A percentile compares a stretch with the other conserved stretches of the same genome.
phyloP scores from a whole-genome alignment of 129 eudicot genomes.

The Pulicaria dysenterica region DNA sequence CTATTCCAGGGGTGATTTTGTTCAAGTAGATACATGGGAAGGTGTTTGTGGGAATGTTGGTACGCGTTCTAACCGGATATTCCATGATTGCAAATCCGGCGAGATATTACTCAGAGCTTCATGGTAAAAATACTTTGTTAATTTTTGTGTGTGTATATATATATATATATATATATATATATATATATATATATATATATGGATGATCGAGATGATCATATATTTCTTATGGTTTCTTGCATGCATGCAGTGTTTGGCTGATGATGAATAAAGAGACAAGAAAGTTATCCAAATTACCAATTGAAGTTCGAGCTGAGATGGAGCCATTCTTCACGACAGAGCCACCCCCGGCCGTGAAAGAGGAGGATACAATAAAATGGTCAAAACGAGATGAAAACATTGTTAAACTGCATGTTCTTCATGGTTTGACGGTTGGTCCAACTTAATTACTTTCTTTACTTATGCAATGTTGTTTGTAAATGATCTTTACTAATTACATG shows the following conservation, averaged over 20 bases:
- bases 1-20: conserved; percentile 73
- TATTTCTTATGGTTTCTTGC: not conserved
- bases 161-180: too few relatives aligned
- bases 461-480: not conserved
- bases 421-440: conserved; percentile 58
- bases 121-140: conserved; percentile 35
- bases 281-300: conserved; percentile 66
- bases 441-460: not conserved
- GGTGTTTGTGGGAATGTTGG: conserved; percentile 79
- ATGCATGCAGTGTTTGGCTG: conserved; percentile 48
- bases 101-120: conserved; percentile 76
- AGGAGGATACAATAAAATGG: conserved; percentile 52
- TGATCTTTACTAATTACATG: not conserved
- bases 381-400: conserved; percentile 58
- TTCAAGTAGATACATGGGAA: conserved; percentile 86
- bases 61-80: conserved; percentile 68
- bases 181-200: too few relatives aligned
- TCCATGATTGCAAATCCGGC: conserved; percentile 64
- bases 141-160: not conserved
- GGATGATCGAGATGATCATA: conserved; percentile 10
- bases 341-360: conserved; percentile 55
- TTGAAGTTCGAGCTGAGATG: conserved; percentile 71
- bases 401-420: conserved; percentile 44
- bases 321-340: conserved; percentile 47
- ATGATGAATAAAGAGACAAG: conserved; percentile 91